Percentiles rank a stretch among this genome's conserved stretches.
Evolutionary conservation across 2,329 filamentous ascomycete genomes (phyloP).

Genomic region (Stemphylium vesicarium): DNA sequence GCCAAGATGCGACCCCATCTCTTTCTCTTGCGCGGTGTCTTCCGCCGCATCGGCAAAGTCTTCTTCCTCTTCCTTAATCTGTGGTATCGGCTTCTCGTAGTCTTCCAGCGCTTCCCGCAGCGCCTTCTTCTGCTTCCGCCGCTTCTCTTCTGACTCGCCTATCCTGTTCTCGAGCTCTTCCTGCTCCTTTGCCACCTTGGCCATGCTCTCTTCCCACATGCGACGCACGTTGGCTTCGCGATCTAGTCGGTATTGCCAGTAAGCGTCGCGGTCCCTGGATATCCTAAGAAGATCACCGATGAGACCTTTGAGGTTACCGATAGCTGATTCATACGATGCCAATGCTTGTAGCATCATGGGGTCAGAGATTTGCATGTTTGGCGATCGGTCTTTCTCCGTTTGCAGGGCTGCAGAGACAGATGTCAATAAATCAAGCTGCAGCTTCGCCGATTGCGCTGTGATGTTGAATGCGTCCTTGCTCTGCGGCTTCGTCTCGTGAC

Average conservation of each 20-base stretch:
- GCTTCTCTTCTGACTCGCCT: slow-evolving; percentile 87
- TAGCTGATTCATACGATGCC: slow-evolving; percentile 84
- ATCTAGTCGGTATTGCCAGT: slow-evolving; percentile 95
- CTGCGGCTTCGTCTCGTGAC: slow-evolving; percentile 72
- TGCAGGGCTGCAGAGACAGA: slow-evolving; percentile 85
- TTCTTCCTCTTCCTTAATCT: slow-evolving; percentile 31
- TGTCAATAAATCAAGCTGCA: slow-evolving; percentile 89
- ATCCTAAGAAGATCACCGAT: slow-evolving; percentile 89
- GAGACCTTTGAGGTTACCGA: slow-evolving; percentile 83
- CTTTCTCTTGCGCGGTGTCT: slow-evolving; percentile 44
- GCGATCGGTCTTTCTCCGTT: slow-evolving; percentile 71
- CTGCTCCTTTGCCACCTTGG: slow-evolving; percentile 91
- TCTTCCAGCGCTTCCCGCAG: slow-evolving; percentile 82
- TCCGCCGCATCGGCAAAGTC: slow-evolving; percentile 44
- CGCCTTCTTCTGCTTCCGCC: slow-evolving; percentile 86
- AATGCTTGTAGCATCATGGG: slow-evolving; percentile 77
- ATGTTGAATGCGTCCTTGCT: slow-evolving; percentile 97
- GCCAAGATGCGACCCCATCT: slow-evolving; percentile 25
- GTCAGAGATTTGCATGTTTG: slow-evolving; percentile 76
- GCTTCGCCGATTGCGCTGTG: slow-evolving; percentile 89
- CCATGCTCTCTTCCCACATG: slow-evolving; percentile 99
- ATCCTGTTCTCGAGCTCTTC: slow-evolving; percentile 87
- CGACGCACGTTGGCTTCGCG: slow-evolving; percentile 88
- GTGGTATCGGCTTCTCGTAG: slow-evolving; percentile 34
- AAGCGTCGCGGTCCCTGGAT: slow-evolving; percentile 89